phyloP scores from a whole-genome alignment of 73 alveolate species.

The Durusdinium trenchii region DNA sequence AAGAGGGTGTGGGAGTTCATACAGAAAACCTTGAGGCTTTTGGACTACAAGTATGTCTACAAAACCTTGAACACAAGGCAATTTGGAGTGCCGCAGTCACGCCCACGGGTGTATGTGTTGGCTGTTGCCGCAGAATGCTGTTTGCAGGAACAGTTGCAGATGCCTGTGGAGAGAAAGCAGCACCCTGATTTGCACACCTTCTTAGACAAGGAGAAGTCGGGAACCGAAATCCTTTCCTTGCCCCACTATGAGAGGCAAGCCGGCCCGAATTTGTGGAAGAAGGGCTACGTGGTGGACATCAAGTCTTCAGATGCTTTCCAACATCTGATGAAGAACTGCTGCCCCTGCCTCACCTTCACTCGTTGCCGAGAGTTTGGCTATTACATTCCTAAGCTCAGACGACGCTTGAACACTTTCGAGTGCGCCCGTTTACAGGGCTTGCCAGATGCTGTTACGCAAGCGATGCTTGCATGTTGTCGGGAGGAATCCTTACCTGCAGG shows the following conservation, averaged over 20 bases:
- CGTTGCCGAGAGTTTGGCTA: background rate
- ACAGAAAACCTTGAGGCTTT: background rate
- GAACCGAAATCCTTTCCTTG: background rate
- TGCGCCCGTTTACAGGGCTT: background rate
- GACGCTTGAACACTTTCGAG: background rate
- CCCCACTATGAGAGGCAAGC: background rate
- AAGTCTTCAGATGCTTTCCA: background rate
- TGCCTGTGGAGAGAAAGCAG: background rate
- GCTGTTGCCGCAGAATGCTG: conserved; percentile 2
- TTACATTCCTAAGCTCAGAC: background rate
- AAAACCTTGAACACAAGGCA: background rate
- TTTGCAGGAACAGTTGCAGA: background rate
- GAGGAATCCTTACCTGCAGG: background rate
- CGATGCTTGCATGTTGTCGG: background rate
- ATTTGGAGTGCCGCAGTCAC: too few relatives aligned
- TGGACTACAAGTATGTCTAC: background rate
- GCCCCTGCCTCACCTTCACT: background rate
- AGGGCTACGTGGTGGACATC: background rate
- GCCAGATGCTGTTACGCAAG: background rate
- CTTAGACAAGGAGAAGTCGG: background rate
- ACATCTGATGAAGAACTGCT: background rate
- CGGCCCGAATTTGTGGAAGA: background rate
- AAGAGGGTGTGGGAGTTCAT: background rate
- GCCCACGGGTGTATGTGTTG: background rate
- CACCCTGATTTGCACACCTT: background rate